Conservation (phyloP, 345 rosid species). For the Physaria fendleri region DNA sequence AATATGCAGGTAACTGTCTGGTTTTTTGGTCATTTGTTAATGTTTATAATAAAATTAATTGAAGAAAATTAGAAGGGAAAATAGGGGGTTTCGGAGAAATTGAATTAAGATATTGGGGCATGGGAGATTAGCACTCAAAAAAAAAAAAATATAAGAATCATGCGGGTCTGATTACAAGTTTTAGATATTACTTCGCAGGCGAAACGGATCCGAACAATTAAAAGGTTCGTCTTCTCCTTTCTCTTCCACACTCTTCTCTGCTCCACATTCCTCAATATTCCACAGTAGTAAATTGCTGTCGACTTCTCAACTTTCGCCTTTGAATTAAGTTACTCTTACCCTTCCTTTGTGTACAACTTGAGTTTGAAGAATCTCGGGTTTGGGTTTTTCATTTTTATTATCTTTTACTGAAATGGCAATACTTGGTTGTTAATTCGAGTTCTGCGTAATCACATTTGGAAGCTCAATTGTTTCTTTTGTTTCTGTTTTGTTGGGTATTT, state of each 20-base stretch:
- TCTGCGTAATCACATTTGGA: constrained; percentile 5
- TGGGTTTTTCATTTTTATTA: neutral
- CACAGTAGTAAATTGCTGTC: neutral
- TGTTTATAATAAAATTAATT: too few relatives aligned
- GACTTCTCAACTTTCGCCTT: neutral
- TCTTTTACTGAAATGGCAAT: neutral
- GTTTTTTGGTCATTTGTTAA: too few relatives aligned
- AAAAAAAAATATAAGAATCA: too few relatives aligned
- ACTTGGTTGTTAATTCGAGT: neutral
- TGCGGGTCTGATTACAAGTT: too few relatives aligned
- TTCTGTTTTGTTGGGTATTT: neutral
- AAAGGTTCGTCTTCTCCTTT: constrained; percentile 14
- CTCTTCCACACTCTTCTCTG: too few relatives aligned
- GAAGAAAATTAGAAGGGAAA: too few relatives aligned
- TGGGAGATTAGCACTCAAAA: too few relatives aligned
- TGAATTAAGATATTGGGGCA: too few relatives aligned
- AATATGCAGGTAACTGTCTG: too few relatives aligned
- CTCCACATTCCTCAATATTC: neutral
- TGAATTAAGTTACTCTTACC: neutral
- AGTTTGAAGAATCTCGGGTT: neutral
- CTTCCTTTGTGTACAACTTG: neutral
- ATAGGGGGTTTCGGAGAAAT: too few relatives aligned
- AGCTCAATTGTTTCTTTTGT: neutral
- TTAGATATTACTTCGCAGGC: neutral
- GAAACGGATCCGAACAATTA: too few relatives aligned